Evolutionary conservation across 495 filamentous ascomycete genomes (phyloP).

Genomic region (Trypethelium eluteriae): DNA sequence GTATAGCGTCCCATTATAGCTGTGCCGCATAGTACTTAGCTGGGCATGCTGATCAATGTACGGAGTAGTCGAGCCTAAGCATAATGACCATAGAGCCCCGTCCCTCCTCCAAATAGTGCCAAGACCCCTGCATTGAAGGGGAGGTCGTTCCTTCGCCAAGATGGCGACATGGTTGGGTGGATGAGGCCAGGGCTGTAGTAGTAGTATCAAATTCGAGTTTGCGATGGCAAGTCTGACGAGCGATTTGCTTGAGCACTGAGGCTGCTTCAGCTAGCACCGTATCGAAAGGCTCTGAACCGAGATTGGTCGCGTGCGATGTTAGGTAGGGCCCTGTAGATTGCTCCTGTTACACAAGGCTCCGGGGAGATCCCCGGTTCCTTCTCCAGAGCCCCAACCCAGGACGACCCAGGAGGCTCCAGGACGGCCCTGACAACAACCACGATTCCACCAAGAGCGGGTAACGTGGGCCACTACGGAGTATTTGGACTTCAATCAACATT

Average conservation of each 20-base stretch:
- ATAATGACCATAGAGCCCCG: neutral
- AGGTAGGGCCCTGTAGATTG: neutral
- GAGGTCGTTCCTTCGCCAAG: neutral
- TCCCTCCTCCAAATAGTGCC: too few relatives aligned
- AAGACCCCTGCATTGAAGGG: neutral
- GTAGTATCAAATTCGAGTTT: neutral
- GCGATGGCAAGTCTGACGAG: neutral
- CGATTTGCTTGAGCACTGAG: too few relatives aligned
- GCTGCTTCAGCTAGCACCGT: neutral
- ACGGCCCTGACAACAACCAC: neutral
- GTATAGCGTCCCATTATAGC: too few relatives aligned
- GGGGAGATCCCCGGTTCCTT: neutral
- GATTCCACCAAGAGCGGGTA: too few relatives aligned
- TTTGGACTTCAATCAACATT: too few relatives aligned
- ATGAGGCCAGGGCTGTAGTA: neutral
- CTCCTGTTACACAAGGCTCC: conserved; percentile 5
- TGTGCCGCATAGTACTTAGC: too few relatives aligned
- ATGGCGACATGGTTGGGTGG: conserved; percentile 3
- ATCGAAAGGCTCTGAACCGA: neutral
- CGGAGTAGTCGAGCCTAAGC: too few relatives aligned
- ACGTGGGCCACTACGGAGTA: too few relatives aligned
- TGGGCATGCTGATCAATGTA: too few relatives aligned
- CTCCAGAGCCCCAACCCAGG: neutral
- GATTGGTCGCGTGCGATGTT: conserved; percentile 1
- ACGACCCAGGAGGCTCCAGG: neutral